Conservation (phyloP, 345 rosid species). For the Raphanus raphanistrum region DNA sequence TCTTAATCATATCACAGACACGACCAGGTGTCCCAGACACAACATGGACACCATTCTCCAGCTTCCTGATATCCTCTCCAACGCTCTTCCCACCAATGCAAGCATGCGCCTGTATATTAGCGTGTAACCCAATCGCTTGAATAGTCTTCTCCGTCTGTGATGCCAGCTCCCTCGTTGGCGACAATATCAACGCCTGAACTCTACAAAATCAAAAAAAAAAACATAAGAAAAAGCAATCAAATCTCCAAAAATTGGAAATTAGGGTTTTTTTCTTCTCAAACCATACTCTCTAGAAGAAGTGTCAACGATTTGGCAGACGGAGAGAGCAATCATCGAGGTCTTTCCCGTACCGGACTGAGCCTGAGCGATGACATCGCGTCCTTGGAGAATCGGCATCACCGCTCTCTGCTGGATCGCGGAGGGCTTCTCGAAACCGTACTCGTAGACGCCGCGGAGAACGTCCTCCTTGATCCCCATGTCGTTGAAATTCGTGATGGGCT, state of each 20-base stretch:
- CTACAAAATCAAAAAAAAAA: conserved; percentile 35
- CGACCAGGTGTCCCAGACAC: conserved; percentile 99
- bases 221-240: not conserved
- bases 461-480: conserved; percentile 82
- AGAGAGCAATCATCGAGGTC: conserved; percentile 94
- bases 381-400: conserved; percentile 86
- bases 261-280: conserved; percentile 33
- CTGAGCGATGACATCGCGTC: conserved; percentile 94
- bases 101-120: conserved; percentile 79
- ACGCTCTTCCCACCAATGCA: conserved; percentile 96
- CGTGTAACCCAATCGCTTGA: conserved; percentile 66
- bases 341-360: conserved; percentile 99
- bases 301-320: conserved; percentile 83
- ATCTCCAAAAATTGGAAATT: not conserved
- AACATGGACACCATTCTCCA: conserved; percentile 52
- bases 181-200: conserved; percentile 93
- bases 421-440: conserved; percentile 87
- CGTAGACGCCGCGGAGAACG: conserved; percentile 83
- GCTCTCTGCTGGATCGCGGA: conserved; percentile 97
- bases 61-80: conserved; percentile 93
- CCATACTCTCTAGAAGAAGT: conserved; percentile 74
- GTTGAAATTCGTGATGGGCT: conserved; percentile 79
- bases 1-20: conserved; percentile 98
- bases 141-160: conserved; percentile 86
- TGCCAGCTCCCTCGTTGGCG: conserved; percentile 95